Percentiles rank a stretch among this genome's conserved stretches.
Conservation (phyloP, 148 eudicot species). For the Rhododendron henanense region DNA sequence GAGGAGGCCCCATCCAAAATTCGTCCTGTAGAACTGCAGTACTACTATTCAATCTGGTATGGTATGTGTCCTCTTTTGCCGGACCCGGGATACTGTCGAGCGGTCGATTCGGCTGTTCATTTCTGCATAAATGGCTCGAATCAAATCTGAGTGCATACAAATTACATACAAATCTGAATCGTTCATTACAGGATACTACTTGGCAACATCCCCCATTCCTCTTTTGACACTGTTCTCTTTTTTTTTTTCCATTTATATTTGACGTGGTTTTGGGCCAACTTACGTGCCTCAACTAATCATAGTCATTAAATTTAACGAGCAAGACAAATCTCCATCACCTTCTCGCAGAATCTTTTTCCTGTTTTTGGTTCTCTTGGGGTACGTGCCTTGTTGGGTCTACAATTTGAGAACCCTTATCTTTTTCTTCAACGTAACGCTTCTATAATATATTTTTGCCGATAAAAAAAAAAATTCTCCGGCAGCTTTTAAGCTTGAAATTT, state of each 20-base stretch:
- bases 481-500: not conserved
- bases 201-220: too few relatives aligned
- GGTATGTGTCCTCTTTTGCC: not conserved
- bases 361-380: not conserved
- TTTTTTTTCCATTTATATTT: too few relatives aligned
- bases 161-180: too few relatives aligned
- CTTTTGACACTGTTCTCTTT: not conserved
- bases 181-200: too few relatives aligned
- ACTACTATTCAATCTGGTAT: not conserved
- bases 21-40: not conserved
- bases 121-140: too few relatives aligned
- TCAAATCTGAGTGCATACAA: too few relatives aligned
- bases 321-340: not conserved
- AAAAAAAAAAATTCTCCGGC: not conserved
- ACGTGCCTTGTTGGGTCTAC: too few relatives aligned
- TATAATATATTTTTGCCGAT: too few relatives aligned
- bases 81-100: too few relatives aligned
- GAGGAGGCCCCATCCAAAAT: not conserved
- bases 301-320: not conserved
- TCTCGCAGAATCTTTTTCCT: not conserved
- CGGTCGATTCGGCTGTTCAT: too few relatives aligned
- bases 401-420: too few relatives aligned
- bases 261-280: not conserved
- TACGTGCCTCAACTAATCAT: not conserved
- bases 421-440: too few relatives aligned